Conservation (phyloP, 2,329 filamentous ascomycete species). For the Alternaria rosae region DNA sequence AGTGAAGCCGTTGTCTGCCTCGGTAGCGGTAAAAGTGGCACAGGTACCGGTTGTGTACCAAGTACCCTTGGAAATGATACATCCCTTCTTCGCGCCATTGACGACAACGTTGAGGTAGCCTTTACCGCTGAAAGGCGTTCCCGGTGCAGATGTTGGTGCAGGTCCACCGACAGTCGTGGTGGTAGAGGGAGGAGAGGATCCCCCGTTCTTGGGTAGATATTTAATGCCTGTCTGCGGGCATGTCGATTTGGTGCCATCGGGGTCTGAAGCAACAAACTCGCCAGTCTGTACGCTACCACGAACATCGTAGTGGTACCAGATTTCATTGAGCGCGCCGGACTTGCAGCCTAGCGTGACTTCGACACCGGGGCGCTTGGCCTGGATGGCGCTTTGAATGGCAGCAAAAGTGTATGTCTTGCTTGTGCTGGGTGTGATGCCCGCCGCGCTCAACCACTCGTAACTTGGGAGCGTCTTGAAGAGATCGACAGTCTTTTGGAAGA, state of each 20-base stretch:
- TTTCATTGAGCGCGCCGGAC: constrained; percentile 58
- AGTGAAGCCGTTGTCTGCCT: constrained; percentile 41
- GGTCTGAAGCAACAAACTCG: constrained; percentile 64
- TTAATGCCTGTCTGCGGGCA: constrained; percentile 70
- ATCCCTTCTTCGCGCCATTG: constrained; percentile 63
- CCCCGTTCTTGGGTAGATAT: constrained; percentile 66
- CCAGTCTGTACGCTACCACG: constrained; percentile 67
- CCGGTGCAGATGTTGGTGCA: constrained; percentile 44
- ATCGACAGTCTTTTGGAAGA: constrained; percentile 70
- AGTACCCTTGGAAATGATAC: constrained; percentile 69
- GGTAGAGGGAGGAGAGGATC: constrained; percentile 32
- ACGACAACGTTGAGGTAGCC: constrained; percentile 67
- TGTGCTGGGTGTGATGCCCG: constrained; percentile 65
- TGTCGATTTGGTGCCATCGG: constrained; percentile 65
- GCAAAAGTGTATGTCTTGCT: constrained; percentile 65
- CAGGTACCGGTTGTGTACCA: constrained; percentile 75
- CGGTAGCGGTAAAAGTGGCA: constrained; percentile 67
- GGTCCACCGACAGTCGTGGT: constrained; percentile 40
- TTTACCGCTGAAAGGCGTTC: constrained; percentile 61
- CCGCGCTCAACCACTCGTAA: constrained; percentile 68
- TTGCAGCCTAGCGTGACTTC: constrained; percentile 68
- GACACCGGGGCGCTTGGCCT: constrained; percentile 59
- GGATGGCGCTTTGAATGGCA: constrained; percentile 67
- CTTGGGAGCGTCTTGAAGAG: constrained; percentile 72
- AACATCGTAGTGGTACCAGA: constrained; percentile 71